Evolutionary conservation across 176 grass and related monocot species (phyloP), one percentile per base, ranked within the genome.

Genomic region (Oryza nivara): DNA sequence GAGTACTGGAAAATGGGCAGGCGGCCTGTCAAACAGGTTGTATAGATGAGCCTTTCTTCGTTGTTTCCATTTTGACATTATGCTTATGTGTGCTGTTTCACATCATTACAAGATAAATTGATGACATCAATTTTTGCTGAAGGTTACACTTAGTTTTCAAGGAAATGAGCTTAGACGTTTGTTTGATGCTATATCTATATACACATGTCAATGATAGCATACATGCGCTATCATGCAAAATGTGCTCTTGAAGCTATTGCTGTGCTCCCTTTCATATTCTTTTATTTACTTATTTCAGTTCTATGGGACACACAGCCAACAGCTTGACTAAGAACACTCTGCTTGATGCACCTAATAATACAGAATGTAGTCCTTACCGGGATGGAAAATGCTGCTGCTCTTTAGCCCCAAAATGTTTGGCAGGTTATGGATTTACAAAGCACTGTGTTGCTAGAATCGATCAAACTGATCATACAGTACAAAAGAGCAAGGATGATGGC

Each of bases 231-330:
- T 54, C 51, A 16, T 47, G 65, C 67, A 81, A 75, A 26, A 68
- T 69, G 19, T 65, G 64, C 49, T 71, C 40, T 81, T 82, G 22
- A 65, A 54, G 61, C 52, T 88, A 83, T 76, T 11, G 65, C 32
- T 65, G 71, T 74, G 45, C 68, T 82, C 88, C 15, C 45, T 65
- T 73, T 88, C 36, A 76, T 20, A 40, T 76, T 68, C 66, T 86
- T 81, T 49, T 90, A 61, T 86, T 87, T 88, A 67, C 83, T 85
- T 69, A 47, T 75, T 67, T 44, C 75, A 94, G 88, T 90, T 86
- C 77, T 76, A 78, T 49, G 85, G 86, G 82, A 65, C 88, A 74
- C 60, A 38, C 83, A 78, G 73, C 78, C 73, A 80, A 84, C 35
- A 82, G 72, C 48, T 84, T 84, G 60, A 69, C 60, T 68, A 85